Base-by-base conservation (phyloP, 2,329 filamentous ascomycete genomes). In the Verruconis gallopava region DNA sequence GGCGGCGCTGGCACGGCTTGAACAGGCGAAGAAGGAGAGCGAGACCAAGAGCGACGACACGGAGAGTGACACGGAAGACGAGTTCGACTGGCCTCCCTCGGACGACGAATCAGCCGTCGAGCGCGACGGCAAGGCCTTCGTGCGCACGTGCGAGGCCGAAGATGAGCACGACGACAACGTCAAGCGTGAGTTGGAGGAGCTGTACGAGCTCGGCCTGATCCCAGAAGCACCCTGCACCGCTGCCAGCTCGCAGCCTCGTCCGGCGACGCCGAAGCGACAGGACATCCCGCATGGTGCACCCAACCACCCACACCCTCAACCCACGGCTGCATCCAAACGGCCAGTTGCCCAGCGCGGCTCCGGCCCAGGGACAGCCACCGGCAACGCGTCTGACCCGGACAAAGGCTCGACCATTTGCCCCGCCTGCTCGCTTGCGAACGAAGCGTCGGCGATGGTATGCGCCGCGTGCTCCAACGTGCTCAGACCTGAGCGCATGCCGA, bases 71-170 rank as follows among this genome's bases (percentile, higher is more conserved):
- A 53, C 53, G 2, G 58, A 57, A 18, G 58, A 55, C 25, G 58
- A 58, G 18, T 44, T 43, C 4, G 45, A 49, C 21, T 47, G 22
- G 44, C 28, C 17, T 37, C 5, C 17, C 19, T 3, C 60, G 63
- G 13, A 59, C 60, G 38, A 43, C 20, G 20, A 32, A 2, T 74
- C 76, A 42, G 75, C 74, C 1, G 50, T 77, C 9, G 79, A 85
- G 56, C 63, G 77, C 13, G 68, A 85, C 50, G 80, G 81, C 1
- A 71, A 66, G 40, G 70, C 65, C 46, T 69, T 93, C 68, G 64
- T 89, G 46, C 81, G 75, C 50, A 75, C 91, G 1, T 91, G 85
- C 54, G 79, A 79, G 47, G 79, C 81, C 35, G 80, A 85, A 48
- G 66, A 67, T 54, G 69, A 69, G 44, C 55, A 60, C 18, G 52